phyloP scores from a whole-genome alignment of 352 stramenopile genomes.

The Paralagenidium karlingii region DNA sequence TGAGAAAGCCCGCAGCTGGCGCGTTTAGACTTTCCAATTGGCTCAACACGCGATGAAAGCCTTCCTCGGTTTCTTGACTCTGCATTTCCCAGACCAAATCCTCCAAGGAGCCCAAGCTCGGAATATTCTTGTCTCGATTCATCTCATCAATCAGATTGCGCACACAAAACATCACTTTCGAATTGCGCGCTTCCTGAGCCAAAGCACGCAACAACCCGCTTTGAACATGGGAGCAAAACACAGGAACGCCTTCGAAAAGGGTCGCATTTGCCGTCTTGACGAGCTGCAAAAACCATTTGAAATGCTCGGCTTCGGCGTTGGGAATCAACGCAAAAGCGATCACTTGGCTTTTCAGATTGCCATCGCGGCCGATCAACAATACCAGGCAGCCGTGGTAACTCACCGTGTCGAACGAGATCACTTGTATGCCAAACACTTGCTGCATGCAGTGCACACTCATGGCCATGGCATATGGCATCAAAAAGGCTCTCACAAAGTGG shows the following conservation, averaged over 20 bases:
- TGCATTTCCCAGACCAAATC: constrained; percentile 54
- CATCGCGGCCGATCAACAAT: constrained; percentile 50
- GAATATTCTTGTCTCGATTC: constrained; percentile 63
- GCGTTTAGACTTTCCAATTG: constrained; percentile 42
- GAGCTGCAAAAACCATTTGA: constrained; percentile 61
- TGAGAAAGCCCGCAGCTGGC: constrained; percentile 36
- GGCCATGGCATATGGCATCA: constrained; percentile 47
- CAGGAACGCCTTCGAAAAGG: constrained; percentile 28
- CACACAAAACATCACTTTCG: constrained; percentile 64
- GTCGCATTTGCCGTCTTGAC: constrained; percentile 33
- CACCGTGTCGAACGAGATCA: constrained; percentile 52
- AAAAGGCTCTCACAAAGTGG: constrained; percentile 57
- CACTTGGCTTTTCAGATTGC: constrained; percentile 51
- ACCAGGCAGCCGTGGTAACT: constrained; percentile 55
- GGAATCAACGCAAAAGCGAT: constrained; percentile 57
- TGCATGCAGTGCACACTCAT: constrained; percentile 37
- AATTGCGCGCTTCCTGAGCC: constrained; percentile 26
- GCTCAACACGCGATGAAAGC: constrained; percentile 28
- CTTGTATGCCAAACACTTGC: constrained; percentile 55
- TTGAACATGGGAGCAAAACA: constrained; percentile 49
- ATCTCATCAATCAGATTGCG: constrained; percentile 53
- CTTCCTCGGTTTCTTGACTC: constrained; percentile 34
- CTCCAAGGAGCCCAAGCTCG: constrained; percentile 38
- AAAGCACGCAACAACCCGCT: constrained; percentile 43
- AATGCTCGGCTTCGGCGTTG: constrained; percentile 44